phyloP scores from a whole-genome alignment of 306 rosid species.

The Glycyrrhiza uralensis region DNA sequence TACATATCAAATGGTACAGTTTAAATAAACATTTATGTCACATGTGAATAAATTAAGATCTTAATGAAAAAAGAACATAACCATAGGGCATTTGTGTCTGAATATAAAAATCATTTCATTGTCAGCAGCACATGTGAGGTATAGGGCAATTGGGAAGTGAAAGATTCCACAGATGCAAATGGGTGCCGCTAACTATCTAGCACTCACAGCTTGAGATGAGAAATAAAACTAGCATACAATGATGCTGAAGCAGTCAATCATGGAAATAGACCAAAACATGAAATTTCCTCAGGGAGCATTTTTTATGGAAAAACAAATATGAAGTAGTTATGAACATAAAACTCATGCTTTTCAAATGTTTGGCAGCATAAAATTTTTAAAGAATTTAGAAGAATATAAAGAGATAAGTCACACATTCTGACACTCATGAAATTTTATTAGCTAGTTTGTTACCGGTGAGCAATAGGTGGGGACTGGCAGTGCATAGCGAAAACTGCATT shows the following conservation, averaged over 20 bases:
- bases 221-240: not conserved
- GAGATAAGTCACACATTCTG: not conserved
- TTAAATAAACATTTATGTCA: not conserved
- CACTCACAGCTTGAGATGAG: not conserved
- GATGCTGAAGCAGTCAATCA: not conserved
- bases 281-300: not conserved
- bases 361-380: not conserved
- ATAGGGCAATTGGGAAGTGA: not conserved
- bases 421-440: conserved; percentile 2
- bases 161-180: not conserved
- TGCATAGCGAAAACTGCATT: conserved; percentile 96
- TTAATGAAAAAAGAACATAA: conserved; percentile 7
- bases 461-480: conserved; percentile 87
- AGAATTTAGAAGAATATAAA: not conserved
- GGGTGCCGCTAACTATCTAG: not conserved
- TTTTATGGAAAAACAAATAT: not conserved
- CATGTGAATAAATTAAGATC: not conserved
- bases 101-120: not conserved
- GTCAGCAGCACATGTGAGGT: not conserved
- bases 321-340: no score
- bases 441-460: conserved; percentile 66
- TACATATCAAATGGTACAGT: not conserved
- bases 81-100: not conserved
- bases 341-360: not conserved
- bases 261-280: not conserved